Conservation (phyloP, 1,284 basidiomycete species). For the Trametes pubescens region DNA sequence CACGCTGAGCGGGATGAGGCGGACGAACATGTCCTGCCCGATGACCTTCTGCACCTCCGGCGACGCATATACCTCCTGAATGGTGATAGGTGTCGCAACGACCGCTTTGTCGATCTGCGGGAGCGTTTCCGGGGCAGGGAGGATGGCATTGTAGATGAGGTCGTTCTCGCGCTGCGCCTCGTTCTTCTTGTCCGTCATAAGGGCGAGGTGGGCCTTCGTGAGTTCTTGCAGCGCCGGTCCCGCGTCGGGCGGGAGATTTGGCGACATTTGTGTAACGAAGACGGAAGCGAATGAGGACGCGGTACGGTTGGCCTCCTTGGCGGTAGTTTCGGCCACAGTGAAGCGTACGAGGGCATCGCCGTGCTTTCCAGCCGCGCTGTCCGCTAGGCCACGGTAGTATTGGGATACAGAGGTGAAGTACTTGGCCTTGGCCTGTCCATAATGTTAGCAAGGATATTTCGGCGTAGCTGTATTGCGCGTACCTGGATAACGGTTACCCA, state of each 20-base stretch:
- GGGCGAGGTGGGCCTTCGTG: slow-evolving; percentile 82
- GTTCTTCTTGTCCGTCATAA: slow-evolving; percentile 79
- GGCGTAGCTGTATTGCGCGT: slow-evolving; percentile 31
- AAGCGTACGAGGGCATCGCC: slow-evolving; percentile 89
- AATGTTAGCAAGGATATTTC: neutral
- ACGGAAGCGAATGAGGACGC: slow-evolving; percentile 77
- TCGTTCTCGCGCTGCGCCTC: slow-evolving; percentile 93
- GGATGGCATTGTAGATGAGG: slow-evolving; percentile 96
- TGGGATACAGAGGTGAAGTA: slow-evolving; percentile 89
- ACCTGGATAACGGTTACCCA: slow-evolving; percentile 91
- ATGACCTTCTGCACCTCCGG: slow-evolving; percentile 96
- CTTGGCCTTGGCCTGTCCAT: slow-evolving; percentile 84
- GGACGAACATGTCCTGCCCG: slow-evolving; percentile 90
- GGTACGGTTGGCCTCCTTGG: slow-evolving; percentile 85
- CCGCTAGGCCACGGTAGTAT: slow-evolving; percentile 86
- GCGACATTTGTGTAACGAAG: slow-evolving; percentile 77
- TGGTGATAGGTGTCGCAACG: slow-evolving; percentile 43
- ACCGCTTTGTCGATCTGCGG: slow-evolving; percentile 53
- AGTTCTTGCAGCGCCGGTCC: slow-evolving; percentile 82
- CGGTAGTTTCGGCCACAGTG: slow-evolving; percentile 79
- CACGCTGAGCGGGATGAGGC: slow-evolving; percentile 92
- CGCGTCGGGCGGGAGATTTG: slow-evolving; percentile 91
- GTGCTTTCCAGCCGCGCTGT: slow-evolving; percentile 81
- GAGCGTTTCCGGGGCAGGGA: slow-evolving; percentile 84
- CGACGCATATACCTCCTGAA: slow-evolving; percentile 90